phyloP scores from a whole-genome alignment of 164 flowering plant genomes.

The Hamamelis virginiana region DNA sequence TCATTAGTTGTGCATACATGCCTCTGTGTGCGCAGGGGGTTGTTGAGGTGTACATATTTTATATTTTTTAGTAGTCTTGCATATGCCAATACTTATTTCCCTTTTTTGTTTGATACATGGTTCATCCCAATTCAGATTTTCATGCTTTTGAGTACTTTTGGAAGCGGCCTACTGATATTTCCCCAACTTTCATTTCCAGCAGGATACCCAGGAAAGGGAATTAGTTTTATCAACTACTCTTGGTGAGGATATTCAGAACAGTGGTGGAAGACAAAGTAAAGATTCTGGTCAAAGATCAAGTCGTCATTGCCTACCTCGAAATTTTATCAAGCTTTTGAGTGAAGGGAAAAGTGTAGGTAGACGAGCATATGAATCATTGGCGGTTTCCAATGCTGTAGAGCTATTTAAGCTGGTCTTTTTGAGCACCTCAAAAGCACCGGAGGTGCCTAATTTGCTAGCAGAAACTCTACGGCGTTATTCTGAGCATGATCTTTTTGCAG shows the following conservation, averaged over 20 bases:
- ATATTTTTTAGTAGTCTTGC: background rate
- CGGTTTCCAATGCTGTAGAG: constrained; percentile 89
- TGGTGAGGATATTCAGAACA: constrained; percentile 23
- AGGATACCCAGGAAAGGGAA: constrained; percentile 28
- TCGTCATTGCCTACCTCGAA: constrained; percentile 40
- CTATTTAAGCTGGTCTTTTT: constrained; percentile 84
- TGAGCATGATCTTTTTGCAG: constrained; percentile 85
- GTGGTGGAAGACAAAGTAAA: constrained; percentile 20
- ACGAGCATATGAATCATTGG: constrained; percentile 58
- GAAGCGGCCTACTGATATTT: constrained; percentile 1
- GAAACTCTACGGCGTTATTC: constrained; percentile 82
- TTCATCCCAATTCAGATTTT: background rate
- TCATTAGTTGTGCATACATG: no score
- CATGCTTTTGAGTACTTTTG: background rate
- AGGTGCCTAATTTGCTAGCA: constrained; percentile 60
- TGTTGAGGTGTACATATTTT: background rate
- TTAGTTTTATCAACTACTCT: constrained; percentile 18
- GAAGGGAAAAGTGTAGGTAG: constrained; percentile 32
- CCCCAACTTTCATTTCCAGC: constrained; percentile 10
- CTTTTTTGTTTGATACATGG: background rate
- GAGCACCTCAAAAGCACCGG: constrained; percentile 61
- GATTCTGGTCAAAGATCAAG: constrained; percentile 35
- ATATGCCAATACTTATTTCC: background rate
- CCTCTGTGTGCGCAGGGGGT: no score
- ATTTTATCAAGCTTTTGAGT: constrained; percentile 47